Conservation (phyloP, 495 filamentous ascomycete species). For the Hypoxylon perforatum region DNA sequence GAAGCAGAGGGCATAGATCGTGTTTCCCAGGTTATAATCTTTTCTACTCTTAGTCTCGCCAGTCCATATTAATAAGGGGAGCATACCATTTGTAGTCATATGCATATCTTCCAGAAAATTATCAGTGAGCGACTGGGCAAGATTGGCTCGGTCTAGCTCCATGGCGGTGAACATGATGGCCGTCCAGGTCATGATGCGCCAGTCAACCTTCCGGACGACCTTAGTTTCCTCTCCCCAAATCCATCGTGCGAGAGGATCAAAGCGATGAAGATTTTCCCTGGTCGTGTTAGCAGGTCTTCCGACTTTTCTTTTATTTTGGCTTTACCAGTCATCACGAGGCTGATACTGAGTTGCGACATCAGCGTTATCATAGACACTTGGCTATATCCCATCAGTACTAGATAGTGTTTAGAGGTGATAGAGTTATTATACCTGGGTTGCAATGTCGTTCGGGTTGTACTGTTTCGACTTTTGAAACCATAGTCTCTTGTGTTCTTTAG, state of each 20-base stretch:
- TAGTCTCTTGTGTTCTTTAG: constrained; percentile 51
- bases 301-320: background rate
- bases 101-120: constrained; percentile 51
- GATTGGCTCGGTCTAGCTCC: constrained; percentile 81
- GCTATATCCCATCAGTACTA: constrained; percentile 29
- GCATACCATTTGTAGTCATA: constrained; percentile 51
- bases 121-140: constrained; percentile 53
- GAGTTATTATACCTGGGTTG: constrained; percentile 58
- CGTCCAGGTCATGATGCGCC: constrained; percentile 65
- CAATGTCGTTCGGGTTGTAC: constrained; percentile 64
- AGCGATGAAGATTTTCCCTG: constrained; percentile 60
- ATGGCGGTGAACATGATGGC: constrained; percentile 87
- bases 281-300: background rate
- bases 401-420: background rate
- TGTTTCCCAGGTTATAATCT: constrained; percentile 82
- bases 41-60: constrained; percentile 5
- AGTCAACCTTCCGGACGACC: constrained; percentile 54
- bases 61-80: background rate
- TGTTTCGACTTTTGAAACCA: constrained; percentile 55
- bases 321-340: constrained; percentile 53
- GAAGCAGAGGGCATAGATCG: constrained; percentile 76
- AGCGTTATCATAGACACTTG: constrained; percentile 59
- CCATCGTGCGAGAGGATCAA: constrained; percentile 55
- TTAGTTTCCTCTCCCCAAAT: constrained; percentile 55
- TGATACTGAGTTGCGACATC: constrained; percentile 51